A percentile compares a stretch with the other conserved stretches of the same genome.
Evolutionary conservation across 106 monocot species (phyloP).

Genomic region (Allium fistulosum): DNA sequence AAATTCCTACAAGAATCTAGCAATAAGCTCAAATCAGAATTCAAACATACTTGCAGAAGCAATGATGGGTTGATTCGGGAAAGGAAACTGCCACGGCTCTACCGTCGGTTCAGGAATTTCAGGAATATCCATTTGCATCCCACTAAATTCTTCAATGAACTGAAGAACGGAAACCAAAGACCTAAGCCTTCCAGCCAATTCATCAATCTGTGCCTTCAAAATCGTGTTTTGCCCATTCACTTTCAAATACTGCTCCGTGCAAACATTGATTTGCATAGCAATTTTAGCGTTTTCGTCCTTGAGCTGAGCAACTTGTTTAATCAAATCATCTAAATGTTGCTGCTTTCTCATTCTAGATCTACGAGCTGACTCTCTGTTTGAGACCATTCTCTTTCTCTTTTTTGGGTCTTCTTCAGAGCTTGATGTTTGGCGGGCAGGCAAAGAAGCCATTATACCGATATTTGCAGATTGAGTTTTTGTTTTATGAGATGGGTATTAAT

Average conservation of each 20-base stretch:
- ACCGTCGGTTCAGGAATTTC: constrained; percentile 42
- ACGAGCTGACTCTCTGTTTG: constrained; percentile 66
- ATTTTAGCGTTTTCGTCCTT: constrained; percentile 32
- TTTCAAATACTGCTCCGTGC: constrained; percentile 12
- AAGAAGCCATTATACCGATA: background rate
- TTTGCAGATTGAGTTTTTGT: background rate
- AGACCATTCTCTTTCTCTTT: constrained; percentile 66
- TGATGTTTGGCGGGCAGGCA: constrained; percentile 3
- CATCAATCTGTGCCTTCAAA: constrained; percentile 38
- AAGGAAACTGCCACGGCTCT: constrained; percentile 51
- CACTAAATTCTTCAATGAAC: constrained; percentile 45
- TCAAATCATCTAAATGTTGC: constrained; percentile 49
- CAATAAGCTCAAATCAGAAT: constrained; percentile 11
- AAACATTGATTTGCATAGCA: constrained; percentile 20
- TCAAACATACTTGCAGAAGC: constrained; percentile 28
- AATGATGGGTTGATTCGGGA: constrained; percentile 22
- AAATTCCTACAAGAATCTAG: too few relatives aligned
- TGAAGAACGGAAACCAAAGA: constrained; percentile 45
- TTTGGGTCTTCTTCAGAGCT: constrained; percentile 26
- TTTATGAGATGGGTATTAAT: background rate
- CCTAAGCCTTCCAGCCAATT: constrained; percentile 42
- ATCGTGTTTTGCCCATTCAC: constrained; percentile 29
- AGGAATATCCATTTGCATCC: constrained; percentile 38
- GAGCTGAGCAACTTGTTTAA: constrained; percentile 21
- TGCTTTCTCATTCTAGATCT: constrained; percentile 68